Conservation (phyloP, 805 yeast genomes). For the Lipomyces mesembrius region DNA sequence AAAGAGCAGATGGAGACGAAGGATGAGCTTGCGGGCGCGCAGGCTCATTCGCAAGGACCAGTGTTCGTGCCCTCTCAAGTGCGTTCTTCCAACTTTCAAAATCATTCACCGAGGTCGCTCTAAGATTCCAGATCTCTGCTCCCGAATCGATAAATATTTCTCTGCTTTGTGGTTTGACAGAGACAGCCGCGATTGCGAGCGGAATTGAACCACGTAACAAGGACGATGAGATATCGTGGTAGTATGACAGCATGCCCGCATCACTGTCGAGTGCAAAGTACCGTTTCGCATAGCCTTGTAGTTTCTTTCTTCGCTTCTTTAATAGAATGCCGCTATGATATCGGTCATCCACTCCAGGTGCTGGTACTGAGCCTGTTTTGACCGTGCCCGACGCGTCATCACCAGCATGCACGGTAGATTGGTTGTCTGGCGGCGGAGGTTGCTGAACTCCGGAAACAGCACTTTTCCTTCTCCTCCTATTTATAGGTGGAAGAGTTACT, state of each 20-base stretch:
- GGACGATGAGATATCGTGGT: constrained; percentile 63
- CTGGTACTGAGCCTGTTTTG: not conserved
- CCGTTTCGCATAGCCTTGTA: constrained; percentile 85
- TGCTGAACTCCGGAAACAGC: not conserved
- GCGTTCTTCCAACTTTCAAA: constrained; percentile 86
- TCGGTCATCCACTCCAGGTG: constrained; percentile 41
- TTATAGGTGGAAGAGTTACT: not conserved
- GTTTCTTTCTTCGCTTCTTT: constrained; percentile 79
- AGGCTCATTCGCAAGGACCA: constrained; percentile 8
- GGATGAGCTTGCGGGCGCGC: not conserved
- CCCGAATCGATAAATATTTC: constrained; percentile 90
- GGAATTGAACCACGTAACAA: constrained; percentile 92
- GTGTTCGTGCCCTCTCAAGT: constrained; percentile 27
- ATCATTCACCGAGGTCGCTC: constrained; percentile 65
- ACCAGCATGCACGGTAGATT: not conserved
- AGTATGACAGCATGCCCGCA: constrained; percentile 83
- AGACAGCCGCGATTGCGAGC: constrained; percentile 75
- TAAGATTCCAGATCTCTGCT: constrained; percentile 89
- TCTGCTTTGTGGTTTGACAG: constrained; percentile 69
- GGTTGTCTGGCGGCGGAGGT: not conserved
- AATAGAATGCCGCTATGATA: constrained; percentile 76
- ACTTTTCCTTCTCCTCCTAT: not conserved
- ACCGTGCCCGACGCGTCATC: not conserved
- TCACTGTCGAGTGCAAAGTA: constrained; percentile 82
- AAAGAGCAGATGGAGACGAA: constrained; percentile 10